Base-by-base conservation (phyloP, 352 stramenopile genomes). In the Pythium utonaiense region DNA sequence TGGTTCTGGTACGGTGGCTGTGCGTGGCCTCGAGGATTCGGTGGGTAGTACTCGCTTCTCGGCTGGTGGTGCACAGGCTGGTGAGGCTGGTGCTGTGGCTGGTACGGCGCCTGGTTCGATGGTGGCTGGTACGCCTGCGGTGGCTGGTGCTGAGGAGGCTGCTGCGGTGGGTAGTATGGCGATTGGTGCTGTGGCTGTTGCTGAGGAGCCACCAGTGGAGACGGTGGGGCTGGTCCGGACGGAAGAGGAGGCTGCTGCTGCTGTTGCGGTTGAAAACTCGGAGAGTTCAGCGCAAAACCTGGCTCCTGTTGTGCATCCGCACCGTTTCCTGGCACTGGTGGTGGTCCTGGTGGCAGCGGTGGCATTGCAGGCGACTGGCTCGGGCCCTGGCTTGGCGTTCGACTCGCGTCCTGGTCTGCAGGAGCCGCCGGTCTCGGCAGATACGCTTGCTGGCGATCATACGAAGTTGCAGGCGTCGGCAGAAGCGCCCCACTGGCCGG, bases 61-160 rank as follows among this genome's bases (percentile, higher is more conserved):
- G 57, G 49, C 31, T 51, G 31, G 24, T 74, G 57, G 12, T 80
- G 65, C 1, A 58, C 54, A 41, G 51, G 70, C 4, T 69, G 64
- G 14, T 67, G 64, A 22, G 54, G 66, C n/a, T 63, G 68, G n/a
- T 66, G 65, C 24, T 72, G 64, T 19, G 30, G 73, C 55, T 67
- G 53, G 64, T 42, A 40, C 52, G 24, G 48, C 38, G 40, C 41
- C 50, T 49, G 45, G 53, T 17, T 22, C 24, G n/a, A n/a, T n/a
- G 34, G 41, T n/a, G 50, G 40, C 21, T 65, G 64, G 17, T 56
- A 56, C 17, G 44, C 25, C n/a, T 44, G 21, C 16, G 48, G 55
- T 30, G 41, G 42, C 14, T 60, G 56, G 28, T 60, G 34, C 49
- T 69, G 59, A 24, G 55, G 38, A 19, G 30, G 31, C 2, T 58